Percentiles rank a stretch among this genome's conserved stretches.
Conservation (phyloP, 768 basidiomycete species). For the Termitomyces sp. region DNA sequence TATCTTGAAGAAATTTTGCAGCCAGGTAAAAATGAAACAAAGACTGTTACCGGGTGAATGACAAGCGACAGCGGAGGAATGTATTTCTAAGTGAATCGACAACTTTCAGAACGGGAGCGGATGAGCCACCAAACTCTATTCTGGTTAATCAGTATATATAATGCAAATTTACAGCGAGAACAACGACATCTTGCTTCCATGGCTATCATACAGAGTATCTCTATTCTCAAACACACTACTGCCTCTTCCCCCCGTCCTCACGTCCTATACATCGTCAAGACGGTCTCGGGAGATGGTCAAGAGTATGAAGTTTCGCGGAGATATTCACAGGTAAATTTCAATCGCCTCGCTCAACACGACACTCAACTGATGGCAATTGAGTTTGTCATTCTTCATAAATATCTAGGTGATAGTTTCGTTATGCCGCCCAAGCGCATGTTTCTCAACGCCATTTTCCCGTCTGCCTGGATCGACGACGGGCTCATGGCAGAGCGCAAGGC, state of each 20-base stretch:
- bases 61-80: neutral
- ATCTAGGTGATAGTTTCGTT: neutral
- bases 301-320: neutral
- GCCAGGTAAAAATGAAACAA: neutral
- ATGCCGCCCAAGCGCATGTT: neutral
- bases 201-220: neutral
- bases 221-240: neutral
- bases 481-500: neutral
- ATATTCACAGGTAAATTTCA: neutral
- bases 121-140: constrained; percentile 2
- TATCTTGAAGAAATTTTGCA: neutral
- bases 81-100: neutral
- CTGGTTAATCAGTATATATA: neutral
- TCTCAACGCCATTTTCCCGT: neutral
- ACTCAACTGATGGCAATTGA: neutral
- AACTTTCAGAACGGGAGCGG: neutral
- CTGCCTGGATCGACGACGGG: neutral
- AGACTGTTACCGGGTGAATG: neutral
- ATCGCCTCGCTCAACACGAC: neutral
- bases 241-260: neutral
- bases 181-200: neutral
- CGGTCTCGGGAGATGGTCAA: neutral
- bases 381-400: neutral
- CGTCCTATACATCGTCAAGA: neutral
- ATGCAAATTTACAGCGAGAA: neutral